A percentile compares a stretch with the other conserved stretches of the same genome.
Conservation (phyloP, 1,284 basidiomycete species). For the Apiotrichum montevideense region DNA sequence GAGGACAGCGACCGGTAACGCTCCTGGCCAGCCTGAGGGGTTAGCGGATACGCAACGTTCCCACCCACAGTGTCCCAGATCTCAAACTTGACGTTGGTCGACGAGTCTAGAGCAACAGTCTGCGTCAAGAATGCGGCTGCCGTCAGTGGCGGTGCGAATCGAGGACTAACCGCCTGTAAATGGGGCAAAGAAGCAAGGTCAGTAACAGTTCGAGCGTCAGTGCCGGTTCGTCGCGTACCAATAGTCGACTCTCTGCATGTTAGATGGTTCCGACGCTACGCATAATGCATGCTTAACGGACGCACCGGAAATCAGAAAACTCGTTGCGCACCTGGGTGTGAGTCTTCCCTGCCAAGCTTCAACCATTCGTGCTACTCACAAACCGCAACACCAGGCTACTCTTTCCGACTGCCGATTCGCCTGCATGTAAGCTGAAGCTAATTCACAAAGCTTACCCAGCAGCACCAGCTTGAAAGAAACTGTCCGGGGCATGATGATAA, state of each 20-base stretch:
- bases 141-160: not conserved
- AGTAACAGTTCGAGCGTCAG: not conserved
- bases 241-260: conserved; percentile 43
- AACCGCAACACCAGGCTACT: conserved; percentile 92
- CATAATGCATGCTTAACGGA: not conserved
- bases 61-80: conserved; percentile 65
- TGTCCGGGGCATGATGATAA: conserved; percentile 33
- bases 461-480: conserved; percentile 70
- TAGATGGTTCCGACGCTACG: no score
- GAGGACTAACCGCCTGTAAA: conserved; percentile 19
- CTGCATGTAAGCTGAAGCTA: conserved; percentile 47
- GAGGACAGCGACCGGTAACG: conserved; percentile 57
- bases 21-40: conserved; percentile 8
- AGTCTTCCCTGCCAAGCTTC: not conserved
- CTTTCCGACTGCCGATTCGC: conserved; percentile 96
- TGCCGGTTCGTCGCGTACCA: conserved; percentile 18
- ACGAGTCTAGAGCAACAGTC: conserved; percentile 82
- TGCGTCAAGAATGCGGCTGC: conserved; percentile 92
- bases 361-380: conserved; percentile 52
- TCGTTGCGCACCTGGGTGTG: conserved; percentile 61
- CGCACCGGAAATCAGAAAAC: conserved; percentile 92
- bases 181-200: not conserved
- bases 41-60: not conserved
- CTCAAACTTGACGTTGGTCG: conserved; percentile 92
- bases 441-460: conserved; percentile 56